phyloP scores from a whole-genome alignment of 768 basidiomycete species.

The Boletellus sp. region DNA sequence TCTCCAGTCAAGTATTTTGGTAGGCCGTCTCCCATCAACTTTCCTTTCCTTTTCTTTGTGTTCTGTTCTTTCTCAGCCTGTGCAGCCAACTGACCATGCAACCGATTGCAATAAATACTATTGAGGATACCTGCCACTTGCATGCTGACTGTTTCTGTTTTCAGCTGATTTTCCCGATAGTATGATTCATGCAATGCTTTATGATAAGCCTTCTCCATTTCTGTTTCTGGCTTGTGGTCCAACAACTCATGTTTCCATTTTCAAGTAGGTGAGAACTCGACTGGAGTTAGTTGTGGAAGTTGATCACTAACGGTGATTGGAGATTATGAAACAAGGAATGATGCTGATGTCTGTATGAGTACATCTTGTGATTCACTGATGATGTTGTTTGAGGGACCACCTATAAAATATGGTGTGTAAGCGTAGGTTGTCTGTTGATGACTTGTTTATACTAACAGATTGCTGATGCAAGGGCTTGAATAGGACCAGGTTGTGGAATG shows the following conservation, averaged over 20 bases:
- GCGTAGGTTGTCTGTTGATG: too few relatives aligned
- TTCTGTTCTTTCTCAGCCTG: constrained; percentile 13
- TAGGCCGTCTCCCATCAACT: constrained; percentile 18
- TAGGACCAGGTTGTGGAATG: background rate
- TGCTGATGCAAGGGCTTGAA: background rate
- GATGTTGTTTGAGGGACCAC: too few relatives aligned
- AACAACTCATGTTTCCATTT: background rate
- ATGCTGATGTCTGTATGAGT: constrained; percentile 7
- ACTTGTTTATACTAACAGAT: background rate
- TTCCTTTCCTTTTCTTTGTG: constrained; percentile 6
- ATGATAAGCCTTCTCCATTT: background rate
- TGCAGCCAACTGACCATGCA: constrained; percentile 14
- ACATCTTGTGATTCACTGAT: too few relatives aligned
- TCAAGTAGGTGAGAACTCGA: too few relatives aligned
- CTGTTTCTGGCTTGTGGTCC: background rate
- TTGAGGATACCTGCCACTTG: too few relatives aligned
- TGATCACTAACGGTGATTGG: constrained; percentile 1
- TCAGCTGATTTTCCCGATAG: background rate
- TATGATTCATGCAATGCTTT: background rate
- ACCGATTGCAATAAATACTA: constrained; percentile 9
- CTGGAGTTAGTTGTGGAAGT: constrained; percentile 1
- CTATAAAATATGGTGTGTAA: too few relatives aligned
- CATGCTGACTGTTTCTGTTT: constrained; percentile 8
- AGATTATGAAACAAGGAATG: constrained; percentile 3
- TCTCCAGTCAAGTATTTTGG: constrained; percentile 21